These are phyloP conservation scores for Sporormia fimetaria DNA, from an alignment of 495 filamentous ascomycete genomes.

Conservation along the genomic window DNA sequence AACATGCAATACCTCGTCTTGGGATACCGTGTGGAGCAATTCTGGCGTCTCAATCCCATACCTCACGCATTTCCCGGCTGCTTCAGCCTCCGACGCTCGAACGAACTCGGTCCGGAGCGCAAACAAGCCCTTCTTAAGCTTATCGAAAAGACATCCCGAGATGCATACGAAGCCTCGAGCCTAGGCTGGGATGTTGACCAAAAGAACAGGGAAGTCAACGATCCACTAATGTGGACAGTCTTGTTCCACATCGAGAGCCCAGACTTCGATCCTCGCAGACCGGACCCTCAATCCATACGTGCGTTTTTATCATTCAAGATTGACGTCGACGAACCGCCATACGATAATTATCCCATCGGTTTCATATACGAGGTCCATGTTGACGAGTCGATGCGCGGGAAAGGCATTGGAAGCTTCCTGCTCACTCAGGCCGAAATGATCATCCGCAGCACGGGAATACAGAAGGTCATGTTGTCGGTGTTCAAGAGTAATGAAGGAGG, in stretches of 20 bases:
- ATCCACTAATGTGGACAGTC: slow-evolving; percentile 44
- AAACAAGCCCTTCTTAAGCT: slow-evolving; percentile 52
- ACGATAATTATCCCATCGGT: slow-evolving; percentile 51
- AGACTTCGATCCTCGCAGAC: not conserved
- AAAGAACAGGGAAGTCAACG: slow-evolving; percentile 66
- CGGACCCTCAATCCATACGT: slow-evolving; percentile 5
- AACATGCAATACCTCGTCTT: too few species aligned
- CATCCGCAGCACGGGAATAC: slow-evolving; percentile 35
- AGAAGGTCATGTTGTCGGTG: slow-evolving; percentile 77
- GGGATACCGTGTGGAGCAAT: too few species aligned
- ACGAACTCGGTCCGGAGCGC: not conserved
- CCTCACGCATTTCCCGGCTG: too few species aligned
- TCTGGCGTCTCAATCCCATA: too few species aligned
- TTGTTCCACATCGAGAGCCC: slow-evolving; percentile 17
- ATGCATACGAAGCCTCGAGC: slow-evolving; percentile 53
- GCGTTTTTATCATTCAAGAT: slow-evolving; percentile 78
- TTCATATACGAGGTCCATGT: slow-evolving; percentile 90
- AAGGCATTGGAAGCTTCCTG: slow-evolving; percentile 32
- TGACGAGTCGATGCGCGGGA: slow-evolving; percentile 41
- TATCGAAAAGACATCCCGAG: slow-evolving; percentile 55
- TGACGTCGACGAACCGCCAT: slow-evolving; percentile 50
- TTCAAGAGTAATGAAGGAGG: slow-evolving; percentile 56
- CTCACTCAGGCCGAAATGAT: slow-evolving; percentile 27
- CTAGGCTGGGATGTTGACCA: slow-evolving; percentile 56
- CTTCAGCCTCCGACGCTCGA: not conserved